Evolutionary conservation across 495 filamentous ascomycete genomes (phyloP).

Genomic region (Pseudoneurospora amorphoporcata): DNA sequence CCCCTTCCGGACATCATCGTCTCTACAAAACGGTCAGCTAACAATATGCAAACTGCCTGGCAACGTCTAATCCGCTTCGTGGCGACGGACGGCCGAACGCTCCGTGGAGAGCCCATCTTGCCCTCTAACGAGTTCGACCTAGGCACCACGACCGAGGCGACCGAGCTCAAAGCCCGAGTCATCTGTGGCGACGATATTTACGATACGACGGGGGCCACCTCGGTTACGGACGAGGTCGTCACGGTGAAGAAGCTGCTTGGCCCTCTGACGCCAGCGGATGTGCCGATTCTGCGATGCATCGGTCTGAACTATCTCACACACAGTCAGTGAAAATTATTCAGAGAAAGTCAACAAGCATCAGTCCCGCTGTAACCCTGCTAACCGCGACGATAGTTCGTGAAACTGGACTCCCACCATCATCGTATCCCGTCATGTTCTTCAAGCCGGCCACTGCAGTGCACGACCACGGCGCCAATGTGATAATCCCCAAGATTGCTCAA

Average conservation of each 20-base stretch:
- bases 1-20: too few species aligned
- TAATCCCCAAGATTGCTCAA: conserved; percentile 40
- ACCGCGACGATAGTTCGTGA: conserved; percentile 30
- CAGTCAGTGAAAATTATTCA: conserved; percentile 14
- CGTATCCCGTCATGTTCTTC: conserved; percentile 41
- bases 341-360: not conserved
- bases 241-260: conserved; percentile 27
- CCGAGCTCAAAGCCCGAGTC: conserved; percentile 28
- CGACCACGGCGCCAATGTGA: conserved; percentile 30
- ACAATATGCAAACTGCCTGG: conserved; percentile 26
- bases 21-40: not conserved
- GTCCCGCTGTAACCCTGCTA: too few species aligned
- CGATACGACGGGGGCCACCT: conserved; percentile 24
- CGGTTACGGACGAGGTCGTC: conserved; percentile 25
- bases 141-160: conserved; percentile 27
- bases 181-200: conserved; percentile 32
- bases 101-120: conserved; percentile 40
- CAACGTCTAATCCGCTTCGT: conserved; percentile 41
- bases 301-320: conserved; percentile 34
- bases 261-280: conserved; percentile 26
- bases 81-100: conserved; percentile 31
- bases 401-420: conserved; percentile 36
- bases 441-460: conserved; percentile 36
- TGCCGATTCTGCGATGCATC: conserved; percentile 30
- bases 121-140: conserved; percentile 29